These are phyloP conservation scores for Claviceps monticola DNA, from an alignment of 2,329 filamentous ascomycete genomes.

Conservation along the genomic window DNA sequence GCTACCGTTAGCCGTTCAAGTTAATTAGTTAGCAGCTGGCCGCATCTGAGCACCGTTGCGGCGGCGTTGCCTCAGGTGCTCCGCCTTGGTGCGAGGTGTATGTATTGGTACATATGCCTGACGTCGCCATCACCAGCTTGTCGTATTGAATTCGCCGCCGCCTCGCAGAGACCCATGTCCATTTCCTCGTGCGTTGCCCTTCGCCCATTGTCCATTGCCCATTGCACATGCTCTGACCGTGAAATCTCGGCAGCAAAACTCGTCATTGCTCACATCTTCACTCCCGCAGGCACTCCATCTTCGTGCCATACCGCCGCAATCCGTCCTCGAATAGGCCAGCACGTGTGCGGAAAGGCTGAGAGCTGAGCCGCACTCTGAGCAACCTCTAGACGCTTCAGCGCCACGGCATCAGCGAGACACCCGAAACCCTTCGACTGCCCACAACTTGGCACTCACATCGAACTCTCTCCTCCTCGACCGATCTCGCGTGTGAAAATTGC, in stretches of 20 bases:
- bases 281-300: constrained; percentile 2
- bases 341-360: constrained; percentile 3
- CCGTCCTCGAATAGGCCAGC: constrained; percentile 1
- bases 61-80: no score
- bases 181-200: background rate
- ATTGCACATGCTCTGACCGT: background rate
- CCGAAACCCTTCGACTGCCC: background rate
- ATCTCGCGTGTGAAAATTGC: constrained; percentile 1
- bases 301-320: constrained; percentile 3
- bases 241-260: background rate
- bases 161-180: background rate
- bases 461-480: background rate
- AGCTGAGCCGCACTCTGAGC: constrained; percentile 1
- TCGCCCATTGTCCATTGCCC: background rate
- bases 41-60: no score
- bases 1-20: no score
- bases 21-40: no score
- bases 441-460: background rate
- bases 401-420: background rate
- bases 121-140: constrained; percentile 2
- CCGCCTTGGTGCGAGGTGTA: no score
- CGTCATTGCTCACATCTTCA: background rate
- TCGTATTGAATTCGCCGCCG: constrained; percentile 1
- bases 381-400: background rate
- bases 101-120: no score